Conservation (phyloP, 768 basidiomycete genomes). For the Termitomyces sp. region DNA sequence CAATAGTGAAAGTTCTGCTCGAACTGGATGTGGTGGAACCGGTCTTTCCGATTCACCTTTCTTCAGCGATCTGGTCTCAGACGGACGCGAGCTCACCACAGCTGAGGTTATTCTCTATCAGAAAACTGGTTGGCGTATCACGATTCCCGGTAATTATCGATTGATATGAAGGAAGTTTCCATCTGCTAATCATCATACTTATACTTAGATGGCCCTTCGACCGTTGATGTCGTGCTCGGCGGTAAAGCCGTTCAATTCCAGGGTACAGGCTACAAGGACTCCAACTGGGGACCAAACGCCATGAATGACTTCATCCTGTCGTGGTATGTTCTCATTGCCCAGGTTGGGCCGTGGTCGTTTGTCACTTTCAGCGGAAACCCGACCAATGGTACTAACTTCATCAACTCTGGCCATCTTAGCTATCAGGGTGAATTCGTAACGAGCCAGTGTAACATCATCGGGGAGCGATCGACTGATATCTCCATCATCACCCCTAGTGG, state of each 20-base stretch:
- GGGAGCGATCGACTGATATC: constrained; percentile 10
- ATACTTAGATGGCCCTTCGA: constrained; percentile 5
- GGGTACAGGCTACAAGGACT: constrained; percentile 13
- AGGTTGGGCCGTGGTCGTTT: constrained; percentile 14
- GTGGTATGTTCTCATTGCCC: constrained; percentile 14
- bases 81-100: constrained; percentile 7
- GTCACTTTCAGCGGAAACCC: constrained; percentile 12
- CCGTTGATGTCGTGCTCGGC: constrained; percentile 6
- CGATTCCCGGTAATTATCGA: constrained; percentile 2
- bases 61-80: constrained; percentile 9
- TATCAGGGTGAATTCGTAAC: constrained; percentile 9
- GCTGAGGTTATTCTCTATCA: constrained; percentile 9
- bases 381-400: constrained; percentile 7
- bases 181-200: not conserved
- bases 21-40: constrained; percentile 10
- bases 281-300: constrained; percentile 12
- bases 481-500: constrained; percentile 9
- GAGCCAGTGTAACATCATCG: constrained; percentile 13
- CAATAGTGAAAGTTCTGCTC: constrained; percentile 7
- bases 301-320: constrained; percentile 12
- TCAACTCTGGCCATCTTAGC: constrained; percentile 13
- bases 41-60: constrained; percentile 6
- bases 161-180: not conserved
- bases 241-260: constrained; percentile 8
- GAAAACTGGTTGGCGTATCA: constrained; percentile 13